Base-by-base conservation (phyloP, 2,329 filamentous ascomycete species). In the Talaromyces piceae region DNA sequence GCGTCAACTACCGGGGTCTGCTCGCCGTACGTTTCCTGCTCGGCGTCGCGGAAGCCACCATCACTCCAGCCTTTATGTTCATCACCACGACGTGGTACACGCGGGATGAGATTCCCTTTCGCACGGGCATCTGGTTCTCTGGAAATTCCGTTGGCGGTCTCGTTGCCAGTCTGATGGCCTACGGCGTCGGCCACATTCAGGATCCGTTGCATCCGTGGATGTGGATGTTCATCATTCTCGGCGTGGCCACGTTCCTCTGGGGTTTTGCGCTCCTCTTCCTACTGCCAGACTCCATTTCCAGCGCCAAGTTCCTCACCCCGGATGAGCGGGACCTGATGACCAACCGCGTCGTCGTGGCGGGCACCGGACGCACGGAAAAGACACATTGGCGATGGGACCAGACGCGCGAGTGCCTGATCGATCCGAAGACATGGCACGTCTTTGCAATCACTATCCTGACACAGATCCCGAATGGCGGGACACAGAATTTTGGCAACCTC, bases 1-100 rank as follows among this genome's bases (percentile, higher is more conserved):
- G 80, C 1, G 71, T 75, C 28, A 79, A 79, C 61, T 87, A 81
- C 58, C 69, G 73, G 0, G 79, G 82, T 1, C 78, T 81, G 0
- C 74, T 86, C 20, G 80, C 80, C 1, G 76, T 86, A 22, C 78
- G 85, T 0, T 83, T 87, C 62, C 79, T 87, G 57, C 73, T 87
- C 0, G 84, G 84, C 5, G 51, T 72, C 1, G 71, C 77, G 11
- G 76, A 78, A 57, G 73, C 74, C 0, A 67, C 71, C 0, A 73
- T 78, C 2, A 76, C 73, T 0, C 74, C 76, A 0, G 71, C 71
- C 5, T 76, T 77, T 46, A 75, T 77, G 58, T 67, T 78, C 54
- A 72, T 78, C 31, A 73, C 76, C 23, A 66, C 71, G 4, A 75
- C 76, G 65, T 79, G 75, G 74, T 79, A 77, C 56, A 70, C 64